Conservation (phyloP, 2,329 filamentous ascomycete species). For the Clarireedia homoeocarpa region DNA sequence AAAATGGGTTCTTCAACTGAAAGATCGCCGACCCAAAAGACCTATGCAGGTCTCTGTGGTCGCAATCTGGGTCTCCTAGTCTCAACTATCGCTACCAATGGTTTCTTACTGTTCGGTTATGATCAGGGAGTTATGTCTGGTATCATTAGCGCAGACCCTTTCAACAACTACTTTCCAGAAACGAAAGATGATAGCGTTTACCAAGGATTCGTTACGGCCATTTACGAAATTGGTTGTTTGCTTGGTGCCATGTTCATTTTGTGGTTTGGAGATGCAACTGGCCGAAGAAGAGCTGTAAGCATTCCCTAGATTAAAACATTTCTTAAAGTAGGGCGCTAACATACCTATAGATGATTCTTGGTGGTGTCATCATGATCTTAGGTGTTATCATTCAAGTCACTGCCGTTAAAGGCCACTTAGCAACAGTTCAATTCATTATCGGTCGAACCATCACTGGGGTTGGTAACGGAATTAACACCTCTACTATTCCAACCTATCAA, state of each 20-base stretch:
- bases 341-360: slow-evolving; percentile 40
- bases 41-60: slow-evolving; percentile 55
- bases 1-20: neutral
- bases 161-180: slow-evolving; percentile 75
- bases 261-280: slow-evolving; percentile 46
- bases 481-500: slow-evolving; percentile 53
- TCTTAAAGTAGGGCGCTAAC: slow-evolving; percentile 19
- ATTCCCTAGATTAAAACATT: neutral
- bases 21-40: slow-evolving; percentile 8
- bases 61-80: slow-evolving; percentile 60
- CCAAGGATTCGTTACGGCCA: slow-evolving; percentile 45
- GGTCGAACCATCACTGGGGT: slow-evolving; percentile 42
- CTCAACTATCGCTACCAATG: slow-evolving; percentile 62
- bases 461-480: slow-evolving; percentile 44
- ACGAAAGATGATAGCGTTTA: slow-evolving; percentile 42
- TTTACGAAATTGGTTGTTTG: slow-evolving; percentile 50
- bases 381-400: slow-evolving; percentile 41
- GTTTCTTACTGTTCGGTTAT: slow-evolving; percentile 83
- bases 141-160: slow-evolving; percentile 56
- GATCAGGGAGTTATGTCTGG: slow-evolving; percentile 84
- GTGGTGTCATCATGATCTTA: slow-evolving; percentile 49
- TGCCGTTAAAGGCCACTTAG: slow-evolving; percentile 28
- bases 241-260: slow-evolving; percentile 40
- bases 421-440: slow-evolving; percentile 48
- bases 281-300: slow-evolving; percentile 48